Percentiles rank a stretch among this genome's conserved stretches.
phyloP scores from a whole-genome alignment of 805 yeast genomes.

The Kuraishia molischiana region DNA sequence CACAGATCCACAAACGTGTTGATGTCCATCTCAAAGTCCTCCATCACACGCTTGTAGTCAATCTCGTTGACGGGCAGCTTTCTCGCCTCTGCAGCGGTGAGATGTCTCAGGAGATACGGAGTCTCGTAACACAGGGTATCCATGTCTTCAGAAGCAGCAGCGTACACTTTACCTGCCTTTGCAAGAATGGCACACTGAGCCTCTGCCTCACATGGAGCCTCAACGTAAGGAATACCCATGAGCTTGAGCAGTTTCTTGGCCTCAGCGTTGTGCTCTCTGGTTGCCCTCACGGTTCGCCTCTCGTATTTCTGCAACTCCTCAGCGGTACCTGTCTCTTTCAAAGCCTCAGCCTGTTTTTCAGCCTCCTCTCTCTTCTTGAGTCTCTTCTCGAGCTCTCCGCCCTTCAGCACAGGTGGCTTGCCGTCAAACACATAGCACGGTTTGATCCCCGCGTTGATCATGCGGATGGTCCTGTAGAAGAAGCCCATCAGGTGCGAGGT shows the following conservation, averaged over 20 bases:
- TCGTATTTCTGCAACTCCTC: constrained; percentile 72
- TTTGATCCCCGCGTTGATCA: constrained; percentile 89
- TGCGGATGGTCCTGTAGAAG: constrained; percentile 84
- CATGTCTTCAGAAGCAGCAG: constrained; percentile 99
- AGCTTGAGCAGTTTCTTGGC: constrained; percentile 70
- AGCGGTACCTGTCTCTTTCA: constrained; percentile 71
- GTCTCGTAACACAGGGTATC: constrained; percentile 92
- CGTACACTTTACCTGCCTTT: constrained; percentile 82
- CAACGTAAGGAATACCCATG: constrained; percentile 93
- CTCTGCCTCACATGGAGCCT: constrained; percentile 98
- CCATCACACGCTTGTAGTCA: constrained; percentile 53
- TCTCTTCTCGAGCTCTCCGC: constrained; percentile 88
- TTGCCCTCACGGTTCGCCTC: constrained; percentile 81
- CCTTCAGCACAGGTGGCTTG: constrained; percentile 89
- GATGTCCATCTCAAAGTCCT: constrained; percentile 65
- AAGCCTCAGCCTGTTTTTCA: constrained; percentile 57
- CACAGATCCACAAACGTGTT: constrained; percentile 83
- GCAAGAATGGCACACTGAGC: constrained; percentile 97
- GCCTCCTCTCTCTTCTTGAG: constrained; percentile 77
- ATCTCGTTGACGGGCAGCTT: constrained; percentile 89
- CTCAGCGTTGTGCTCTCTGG: constrained; percentile 87
- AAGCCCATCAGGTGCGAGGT: constrained; percentile 93
- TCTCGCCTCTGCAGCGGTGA: constrained; percentile 90
- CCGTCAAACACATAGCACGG: constrained; percentile 98
- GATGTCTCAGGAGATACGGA: constrained; percentile 72